These are phyloP conservation scores for Dictyostelium intermedium DNA, from an alignment of 78 protist species.

Conservation along the genomic window DNA sequence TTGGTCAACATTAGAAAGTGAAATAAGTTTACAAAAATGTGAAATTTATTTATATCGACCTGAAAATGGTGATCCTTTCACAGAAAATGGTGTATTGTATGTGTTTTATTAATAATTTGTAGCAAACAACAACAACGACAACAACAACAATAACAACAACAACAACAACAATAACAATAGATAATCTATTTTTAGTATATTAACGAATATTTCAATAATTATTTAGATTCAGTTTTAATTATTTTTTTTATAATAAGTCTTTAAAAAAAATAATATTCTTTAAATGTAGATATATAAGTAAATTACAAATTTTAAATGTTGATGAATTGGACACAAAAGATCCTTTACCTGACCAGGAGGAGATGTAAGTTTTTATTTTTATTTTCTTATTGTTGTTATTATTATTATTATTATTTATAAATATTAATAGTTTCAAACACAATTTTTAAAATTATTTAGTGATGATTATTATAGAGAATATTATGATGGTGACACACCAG, in stretches of 20 bases:
- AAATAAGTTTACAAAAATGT: slow-evolving; percentile 33
- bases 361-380: slow-evolving; percentile 15
- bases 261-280: slow-evolving; percentile 75
- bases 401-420: neutral
- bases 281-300: slow-evolving; percentile 24
- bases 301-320: neutral
- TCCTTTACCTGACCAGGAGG: neutral
- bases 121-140: no score
- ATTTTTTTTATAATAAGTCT: slow-evolving; percentile 61
- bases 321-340: neutral
- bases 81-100: slow-evolving; percentile 66
- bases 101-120: neutral
- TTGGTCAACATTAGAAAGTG: slow-evolving; percentile 67
- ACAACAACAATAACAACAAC: no score
- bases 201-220: neutral
- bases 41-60: slow-evolving; percentile 70
- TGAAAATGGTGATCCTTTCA: slow-evolving; percentile 71
- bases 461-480: slow-evolving; percentile 1
- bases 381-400: neutral
- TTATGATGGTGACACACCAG: neutral
- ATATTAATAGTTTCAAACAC: neutral
- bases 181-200: no score
- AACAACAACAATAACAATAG: neutral
- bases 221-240: slow-evolving; percentile 68
- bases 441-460: neutral